These are phyloP conservation scores for Phyllosticta citriasiana DNA, from an alignment of 2,329 filamentous ascomycete genomes.

Conservation along the genomic window DNA sequence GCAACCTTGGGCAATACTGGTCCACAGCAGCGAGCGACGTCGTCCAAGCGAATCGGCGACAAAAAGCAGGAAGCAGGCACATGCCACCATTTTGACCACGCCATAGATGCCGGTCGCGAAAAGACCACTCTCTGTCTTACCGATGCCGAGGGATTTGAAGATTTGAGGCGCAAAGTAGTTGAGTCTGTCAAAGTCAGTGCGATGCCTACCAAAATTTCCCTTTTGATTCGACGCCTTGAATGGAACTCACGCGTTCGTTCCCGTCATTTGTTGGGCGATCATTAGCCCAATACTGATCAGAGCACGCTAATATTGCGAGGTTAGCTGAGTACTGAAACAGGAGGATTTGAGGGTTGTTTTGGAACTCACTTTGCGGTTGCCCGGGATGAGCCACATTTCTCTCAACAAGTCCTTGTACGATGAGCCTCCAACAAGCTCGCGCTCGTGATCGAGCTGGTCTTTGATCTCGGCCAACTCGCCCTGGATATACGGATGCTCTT, in stretches of 20 bases:
- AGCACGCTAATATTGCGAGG: slow-evolving; percentile 42
- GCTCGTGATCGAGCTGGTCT: slow-evolving; percentile 42
- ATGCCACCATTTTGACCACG: slow-evolving; percentile 58
- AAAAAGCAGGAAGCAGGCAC: slow-evolving; percentile 55
- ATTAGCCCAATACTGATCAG: slow-evolving; percentile 53
- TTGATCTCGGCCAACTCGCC: slow-evolving; percentile 27
- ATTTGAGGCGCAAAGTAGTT: slow-evolving; percentile 63
- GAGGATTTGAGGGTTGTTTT: not conserved
- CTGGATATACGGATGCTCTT: slow-evolving; percentile 26
- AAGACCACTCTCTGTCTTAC: slow-evolving; percentile 46
- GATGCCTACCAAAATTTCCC: slow-evolving; percentile 1
- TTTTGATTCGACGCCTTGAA: too few relatives aligned
- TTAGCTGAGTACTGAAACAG: not conserved
- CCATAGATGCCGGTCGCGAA: slow-evolving; percentile 69
- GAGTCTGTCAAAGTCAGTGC: slow-evolving; percentile 15
- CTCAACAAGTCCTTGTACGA: slow-evolving; percentile 30
- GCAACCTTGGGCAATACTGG: slow-evolving; percentile 49
- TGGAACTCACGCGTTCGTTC: slow-evolving; percentile 10
- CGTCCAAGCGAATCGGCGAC: slow-evolving; percentile 61
- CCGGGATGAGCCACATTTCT: slow-evolving; percentile 36
- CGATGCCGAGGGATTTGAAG: slow-evolving; percentile 55
- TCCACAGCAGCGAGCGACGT: slow-evolving; percentile 53
- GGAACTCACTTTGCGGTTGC: slow-evolving; percentile 34
- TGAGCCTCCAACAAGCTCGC: slow-evolving; percentile 44
- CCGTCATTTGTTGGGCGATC: slow-evolving; percentile 67